phyloP scores from a whole-genome alignment of 805 yeast species.

The Tetrapisispora nanseiensis region DNA sequence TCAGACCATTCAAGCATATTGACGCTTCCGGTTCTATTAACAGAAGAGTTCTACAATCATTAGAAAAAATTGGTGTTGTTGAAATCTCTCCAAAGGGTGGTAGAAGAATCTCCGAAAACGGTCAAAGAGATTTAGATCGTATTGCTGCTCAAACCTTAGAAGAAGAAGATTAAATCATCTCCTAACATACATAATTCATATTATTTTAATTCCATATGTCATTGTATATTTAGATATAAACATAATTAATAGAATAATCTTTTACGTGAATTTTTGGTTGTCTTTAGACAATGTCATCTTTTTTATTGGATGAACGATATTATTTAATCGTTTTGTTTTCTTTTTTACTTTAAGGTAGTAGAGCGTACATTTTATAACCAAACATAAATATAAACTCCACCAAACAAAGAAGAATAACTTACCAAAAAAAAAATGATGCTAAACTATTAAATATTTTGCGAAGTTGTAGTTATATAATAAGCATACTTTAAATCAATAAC shows the following conservation, averaged over 20 bases:
- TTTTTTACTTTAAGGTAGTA: too few species aligned
- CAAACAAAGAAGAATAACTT: too few species aligned
- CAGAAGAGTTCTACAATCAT: conserved; percentile 97
- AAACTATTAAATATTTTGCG: too few species aligned
- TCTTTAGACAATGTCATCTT: not conserved
- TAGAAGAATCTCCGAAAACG: conserved; percentile 97
- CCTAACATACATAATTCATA: conserved; percentile 2
- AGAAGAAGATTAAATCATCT: conserved; percentile 51
- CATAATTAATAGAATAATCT: conserved; percentile 1
- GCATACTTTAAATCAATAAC: too few species aligned
- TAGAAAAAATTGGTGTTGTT: conserved; percentile 95
- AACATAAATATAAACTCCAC: too few species aligned
- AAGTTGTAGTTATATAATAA: too few species aligned
- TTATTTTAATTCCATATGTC: conserved; percentile 1
- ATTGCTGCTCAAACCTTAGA: conserved; percentile 98
- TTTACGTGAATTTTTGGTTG: not conserved
- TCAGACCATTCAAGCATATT: conserved; percentile 95
- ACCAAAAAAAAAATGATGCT: too few species aligned
- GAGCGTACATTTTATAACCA: too few species aligned
- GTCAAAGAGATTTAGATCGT: conserved; percentile 99
- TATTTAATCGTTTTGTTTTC: too few species aligned
- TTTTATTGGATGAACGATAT: too few species aligned
- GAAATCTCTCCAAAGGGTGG: conserved; percentile 98
- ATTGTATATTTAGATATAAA: conserved; percentile 1
- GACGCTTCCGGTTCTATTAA: conserved; percentile 99